phyloP scores from a whole-genome alignment of 352 stramenopile genomes.

The Phytophthora fragariaefolia region DNA sequence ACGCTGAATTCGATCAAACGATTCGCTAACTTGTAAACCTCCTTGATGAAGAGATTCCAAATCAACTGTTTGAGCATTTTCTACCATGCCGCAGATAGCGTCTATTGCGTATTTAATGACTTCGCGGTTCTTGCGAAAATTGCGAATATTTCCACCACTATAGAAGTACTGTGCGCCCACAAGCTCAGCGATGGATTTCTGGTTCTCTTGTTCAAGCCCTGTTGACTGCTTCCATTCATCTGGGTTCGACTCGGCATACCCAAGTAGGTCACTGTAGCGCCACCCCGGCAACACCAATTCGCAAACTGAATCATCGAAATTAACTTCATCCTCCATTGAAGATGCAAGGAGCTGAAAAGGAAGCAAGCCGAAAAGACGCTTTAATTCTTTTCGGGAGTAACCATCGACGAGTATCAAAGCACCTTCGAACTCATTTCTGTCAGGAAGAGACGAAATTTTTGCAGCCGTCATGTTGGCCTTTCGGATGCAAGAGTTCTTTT shows the following conservation, averaged over 20 bases:
- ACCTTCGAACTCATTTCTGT: constrained; percentile 27
- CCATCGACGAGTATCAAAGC: constrained; percentile 31
- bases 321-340: constrained; percentile 16
- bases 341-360: constrained; percentile 30
- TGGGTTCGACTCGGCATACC: constrained; percentile 23
- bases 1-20: constrained; percentile 30
- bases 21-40: background rate
- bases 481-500: constrained; percentile 15
- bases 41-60: constrained; percentile 11
- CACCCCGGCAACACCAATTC: constrained; percentile 32
- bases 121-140: constrained; percentile 24
- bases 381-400: constrained; percentile 27
- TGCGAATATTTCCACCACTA: constrained; percentile 37
- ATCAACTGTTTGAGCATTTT: constrained; percentile 12
- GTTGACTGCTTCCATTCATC: constrained; percentile 28
- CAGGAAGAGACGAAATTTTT: constrained; percentile 26
- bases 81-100: constrained; percentile 15
- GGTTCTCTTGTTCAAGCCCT: constrained; percentile 11
- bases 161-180: constrained; percentile 35
- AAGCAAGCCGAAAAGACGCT: constrained; percentile 17
- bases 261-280: constrained; percentile 25
- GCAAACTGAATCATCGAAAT: constrained; percentile 3
- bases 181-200: constrained; percentile 8
- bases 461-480: constrained; percentile 18
- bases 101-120: constrained; percentile 30